Evolutionary conservation across 805 yeast genomes (phyloP).

Genomic region (Clavispora vitiphila): DNA sequence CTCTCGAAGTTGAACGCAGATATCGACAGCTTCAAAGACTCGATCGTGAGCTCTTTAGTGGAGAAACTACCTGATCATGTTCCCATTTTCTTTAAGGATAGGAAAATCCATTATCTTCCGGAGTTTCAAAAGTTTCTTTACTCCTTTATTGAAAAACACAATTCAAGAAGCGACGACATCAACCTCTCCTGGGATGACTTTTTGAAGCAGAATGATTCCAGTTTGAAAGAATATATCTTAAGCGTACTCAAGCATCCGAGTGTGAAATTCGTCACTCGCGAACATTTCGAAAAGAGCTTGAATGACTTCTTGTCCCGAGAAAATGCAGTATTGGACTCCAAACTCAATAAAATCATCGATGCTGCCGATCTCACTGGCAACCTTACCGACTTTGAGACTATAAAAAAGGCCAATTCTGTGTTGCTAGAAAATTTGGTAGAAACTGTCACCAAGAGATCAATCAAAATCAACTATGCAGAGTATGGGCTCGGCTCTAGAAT

Average conservation of each 20-base stretch:
- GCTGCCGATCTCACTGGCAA: conserved; percentile 14
- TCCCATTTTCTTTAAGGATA: conserved; percentile 29
- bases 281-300: conserved; percentile 20
- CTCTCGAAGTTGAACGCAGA: conserved; percentile 11
- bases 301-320: conserved; percentile 19
- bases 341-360: conserved; percentile 24
- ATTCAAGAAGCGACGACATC: conserved; percentile 8
- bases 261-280: conserved; percentile 15
- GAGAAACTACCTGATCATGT: conserved; percentile 24
- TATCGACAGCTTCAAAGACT: conserved; percentile 13
- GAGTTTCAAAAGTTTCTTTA: conserved; percentile 34
- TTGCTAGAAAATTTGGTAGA: conserved; percentile 27
- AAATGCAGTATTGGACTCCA: conserved; percentile 19
- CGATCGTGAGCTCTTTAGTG: conserved; percentile 17
- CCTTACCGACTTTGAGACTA: conserved; percentile 3
- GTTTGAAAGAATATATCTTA: conserved; percentile 16
- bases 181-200: conserved; percentile 21
- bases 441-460: conserved; percentile 27
- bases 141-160: conserved; percentile 27
- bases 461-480: conserved; percentile 37
- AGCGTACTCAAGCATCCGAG: conserved; percentile 5
- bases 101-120: conserved; percentile 33
- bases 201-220: conserved; percentile 15
- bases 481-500: conserved; percentile 35
- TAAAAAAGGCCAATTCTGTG: conserved; percentile 18